These are phyloP conservation scores for Cicer bijugum DNA, from an alignment of 306 rosid genomes.

Conservation along the genomic window DNA sequence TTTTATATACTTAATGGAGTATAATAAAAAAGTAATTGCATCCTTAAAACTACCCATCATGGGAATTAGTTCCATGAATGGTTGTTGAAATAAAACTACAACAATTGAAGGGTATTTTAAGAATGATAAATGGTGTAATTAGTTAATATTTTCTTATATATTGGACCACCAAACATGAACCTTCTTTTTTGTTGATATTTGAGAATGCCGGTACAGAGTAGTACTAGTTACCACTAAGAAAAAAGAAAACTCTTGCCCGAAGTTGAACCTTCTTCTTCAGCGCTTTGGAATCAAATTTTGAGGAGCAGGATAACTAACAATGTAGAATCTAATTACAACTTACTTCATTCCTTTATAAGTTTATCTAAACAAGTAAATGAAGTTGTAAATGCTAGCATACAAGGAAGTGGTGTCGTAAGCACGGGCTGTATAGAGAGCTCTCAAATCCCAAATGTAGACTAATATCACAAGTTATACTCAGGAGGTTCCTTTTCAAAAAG, in stretches of 20 bases:
- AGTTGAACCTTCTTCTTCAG: conserved; percentile 36
- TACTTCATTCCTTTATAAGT: conserved; percentile 4
- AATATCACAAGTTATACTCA: conserved; percentile 21
- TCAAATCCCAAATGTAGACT: conserved; percentile 35
- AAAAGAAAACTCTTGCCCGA: conserved; percentile 14
- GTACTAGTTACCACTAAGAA: not conserved
- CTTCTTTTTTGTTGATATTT: not conserved
- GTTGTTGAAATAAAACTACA: conserved; percentile 7
- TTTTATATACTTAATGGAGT: not conserved
- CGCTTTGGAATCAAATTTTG: conserved; percentile 30
- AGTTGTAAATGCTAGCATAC: conserved; percentile 1
- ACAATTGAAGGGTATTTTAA: not conserved
- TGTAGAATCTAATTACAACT: conserved; percentile 22
- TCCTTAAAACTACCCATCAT: not conserved
- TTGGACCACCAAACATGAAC: not conserved
- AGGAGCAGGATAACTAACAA: not conserved
- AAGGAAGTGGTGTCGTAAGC: conserved; percentile 12
- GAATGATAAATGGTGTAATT: not conserved
- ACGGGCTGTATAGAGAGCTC: conserved; percentile 34
- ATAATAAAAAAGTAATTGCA: not conserved
- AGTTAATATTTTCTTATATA: not conserved
- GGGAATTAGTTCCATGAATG: not conserved
- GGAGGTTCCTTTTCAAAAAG: conserved; percentile 19
- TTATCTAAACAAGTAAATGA: conserved; percentile 25
- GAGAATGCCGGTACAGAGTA: not conserved